Evolutionary conservation across 2,329 filamentous ascomycete species (phyloP).

Genomic region (Samsoniella hepiali): DNA sequence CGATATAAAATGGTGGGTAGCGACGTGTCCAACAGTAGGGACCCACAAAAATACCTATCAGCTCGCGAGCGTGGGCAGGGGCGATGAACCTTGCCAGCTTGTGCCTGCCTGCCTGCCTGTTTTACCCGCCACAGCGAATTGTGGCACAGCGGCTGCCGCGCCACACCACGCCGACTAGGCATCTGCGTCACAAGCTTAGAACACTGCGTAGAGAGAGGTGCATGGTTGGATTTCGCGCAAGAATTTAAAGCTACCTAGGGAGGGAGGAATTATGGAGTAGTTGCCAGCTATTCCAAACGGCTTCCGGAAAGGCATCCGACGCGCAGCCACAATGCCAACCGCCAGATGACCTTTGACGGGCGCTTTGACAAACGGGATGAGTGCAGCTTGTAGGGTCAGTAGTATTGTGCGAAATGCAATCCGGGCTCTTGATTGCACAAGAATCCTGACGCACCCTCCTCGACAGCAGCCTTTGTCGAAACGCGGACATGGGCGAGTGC

Average conservation of each 20-base stretch:
- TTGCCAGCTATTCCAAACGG: too few species aligned
- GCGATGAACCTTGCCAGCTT: background rate
- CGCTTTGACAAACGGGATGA: background rate
- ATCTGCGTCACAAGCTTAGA: background rate
- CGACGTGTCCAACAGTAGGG: conserved; percentile 13
- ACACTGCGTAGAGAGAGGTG: background rate
- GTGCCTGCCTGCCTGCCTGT: background rate
- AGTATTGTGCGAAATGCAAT: background rate
- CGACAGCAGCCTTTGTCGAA: background rate
- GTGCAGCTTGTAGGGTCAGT: background rate
- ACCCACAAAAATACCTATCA: background rate
- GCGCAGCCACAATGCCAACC: too few species aligned
- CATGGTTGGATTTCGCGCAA: background rate
- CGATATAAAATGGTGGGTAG: conserved; percentile 8
- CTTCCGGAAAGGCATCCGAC: too few species aligned
- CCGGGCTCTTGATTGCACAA: background rate
- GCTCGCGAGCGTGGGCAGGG: background rate
- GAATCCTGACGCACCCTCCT: background rate
- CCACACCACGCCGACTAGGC: background rate
- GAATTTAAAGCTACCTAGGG: background rate
- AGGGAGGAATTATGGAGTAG: too few species aligned
- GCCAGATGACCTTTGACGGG: background rate
- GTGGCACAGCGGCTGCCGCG: background rate
- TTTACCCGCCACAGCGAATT: background rate
- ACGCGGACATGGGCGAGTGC: background rate